phyloP scores from a whole-genome alignment of 2,329 filamentous ascomycete genomes.

The Pestalotiopsis fici region DNA sequence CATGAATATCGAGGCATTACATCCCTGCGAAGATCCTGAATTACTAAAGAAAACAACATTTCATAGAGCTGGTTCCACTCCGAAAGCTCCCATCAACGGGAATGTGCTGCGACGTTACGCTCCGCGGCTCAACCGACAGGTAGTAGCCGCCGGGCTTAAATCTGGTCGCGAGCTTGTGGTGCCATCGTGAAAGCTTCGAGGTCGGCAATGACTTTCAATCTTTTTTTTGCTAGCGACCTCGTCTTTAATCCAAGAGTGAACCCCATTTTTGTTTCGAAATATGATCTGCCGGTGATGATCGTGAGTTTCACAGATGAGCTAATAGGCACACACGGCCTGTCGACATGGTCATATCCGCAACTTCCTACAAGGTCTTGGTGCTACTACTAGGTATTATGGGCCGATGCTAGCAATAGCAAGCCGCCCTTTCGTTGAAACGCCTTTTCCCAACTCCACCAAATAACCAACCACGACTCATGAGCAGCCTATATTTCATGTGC shows the following conservation, averaged over 20 bases:
- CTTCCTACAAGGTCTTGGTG: no score
- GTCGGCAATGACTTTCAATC: constrained; percentile 47
- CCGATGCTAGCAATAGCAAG: no score
- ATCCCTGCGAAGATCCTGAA: constrained; percentile 39
- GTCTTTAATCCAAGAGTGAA: constrained; percentile 46
- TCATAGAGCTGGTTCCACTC: constrained; percentile 44
- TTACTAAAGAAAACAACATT: constrained; percentile 38
- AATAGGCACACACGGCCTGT: no score
- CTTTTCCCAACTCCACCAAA: no score
- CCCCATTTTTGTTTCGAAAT: constrained; percentile 57
- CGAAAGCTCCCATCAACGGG: constrained; percentile 54
- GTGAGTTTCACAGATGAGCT: constrained; percentile 5
- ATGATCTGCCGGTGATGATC: constrained; percentile 52
- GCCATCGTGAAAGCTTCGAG: constrained; percentile 55
- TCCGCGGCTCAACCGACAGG: constrained; percentile 60
- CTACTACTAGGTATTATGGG: no score
- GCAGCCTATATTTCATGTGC: no score
- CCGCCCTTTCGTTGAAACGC: no score
- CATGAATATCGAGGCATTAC: no score
- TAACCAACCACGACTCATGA: no score
- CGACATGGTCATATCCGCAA: no score
- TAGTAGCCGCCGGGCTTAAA: constrained; percentile 65
- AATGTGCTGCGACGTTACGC: constrained; percentile 54
- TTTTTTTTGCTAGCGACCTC: constrained; percentile 51
- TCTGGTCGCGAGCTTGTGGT: constrained; percentile 55